These are phyloP conservation scores for Trichocomaceae sp. DNA, from an alignment of 2,329 filamentous ascomycete species.

Conservation along the genomic window DNA sequence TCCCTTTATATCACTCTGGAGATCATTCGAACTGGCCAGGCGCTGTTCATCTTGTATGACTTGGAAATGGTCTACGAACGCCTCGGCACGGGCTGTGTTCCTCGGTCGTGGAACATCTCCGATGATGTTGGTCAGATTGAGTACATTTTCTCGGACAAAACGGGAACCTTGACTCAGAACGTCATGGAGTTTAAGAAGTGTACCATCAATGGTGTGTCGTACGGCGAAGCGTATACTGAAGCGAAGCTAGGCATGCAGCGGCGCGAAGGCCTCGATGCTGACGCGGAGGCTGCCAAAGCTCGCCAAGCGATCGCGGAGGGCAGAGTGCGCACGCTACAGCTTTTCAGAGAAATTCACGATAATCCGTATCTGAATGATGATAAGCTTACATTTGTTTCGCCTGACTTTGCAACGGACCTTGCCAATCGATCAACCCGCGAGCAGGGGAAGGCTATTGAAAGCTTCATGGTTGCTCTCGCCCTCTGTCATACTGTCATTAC, in stretches of 20 bases:
- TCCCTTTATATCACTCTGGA: slow-evolving; percentile 96
- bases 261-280: slow-evolving; percentile 77
- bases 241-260: slow-evolving; percentile 95
- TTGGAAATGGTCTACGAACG: slow-evolving; percentile 94
- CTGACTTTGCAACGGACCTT: slow-evolving; percentile 80
- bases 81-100: slow-evolving; percentile 89
- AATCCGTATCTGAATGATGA: slow-evolving; percentile 91
- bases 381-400: slow-evolving; percentile 83
- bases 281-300: slow-evolving; percentile 67
- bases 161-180: slow-evolving; percentile 81
- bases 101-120: slow-evolving; percentile 98
- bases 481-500: slow-evolving; percentile 97
- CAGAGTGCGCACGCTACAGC: slow-evolving; percentile 62
- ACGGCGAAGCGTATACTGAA: slow-evolving; percentile 96
- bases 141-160: slow-evolving; percentile 97
- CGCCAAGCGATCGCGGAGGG: slow-evolving; percentile 72
- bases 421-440: slow-evolving; percentile 65
- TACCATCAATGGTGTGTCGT: slow-evolving; percentile 90
- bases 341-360: slow-evolving; percentile 69
- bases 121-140: slow-evolving; percentile 97
- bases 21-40: slow-evolving; percentile 87
- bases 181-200: slow-evolving; percentile 99
- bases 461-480: slow-evolving; percentile 90
- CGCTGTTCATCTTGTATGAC: slow-evolving; percentile 96
- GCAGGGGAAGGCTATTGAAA: slow-evolving; percentile 70